Conservation (phyloP, 169 alveolate genomes). For the Plasmodium yoelii region DNA sequence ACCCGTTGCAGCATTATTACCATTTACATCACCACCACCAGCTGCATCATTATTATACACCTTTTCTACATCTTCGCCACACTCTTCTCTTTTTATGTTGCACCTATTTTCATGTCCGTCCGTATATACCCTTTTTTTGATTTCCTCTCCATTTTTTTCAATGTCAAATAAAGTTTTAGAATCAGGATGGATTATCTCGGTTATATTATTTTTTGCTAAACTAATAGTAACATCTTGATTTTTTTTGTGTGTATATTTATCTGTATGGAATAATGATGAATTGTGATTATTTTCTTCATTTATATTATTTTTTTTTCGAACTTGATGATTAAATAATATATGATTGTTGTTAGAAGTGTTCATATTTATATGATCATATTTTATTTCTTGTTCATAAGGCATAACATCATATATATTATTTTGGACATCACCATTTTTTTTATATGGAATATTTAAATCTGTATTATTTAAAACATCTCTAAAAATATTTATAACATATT, state of each 20-base stretch:
- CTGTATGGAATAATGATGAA: too few relatives aligned
- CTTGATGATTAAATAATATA: too few relatives aligned
- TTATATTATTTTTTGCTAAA: too few relatives aligned
- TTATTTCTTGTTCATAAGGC: not conserved
- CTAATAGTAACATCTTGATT: too few relatives aligned
- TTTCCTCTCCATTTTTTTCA: not conserved
- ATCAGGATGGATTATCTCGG: not conserved
- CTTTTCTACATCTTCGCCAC: too few relatives aligned
- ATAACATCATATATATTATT: not conserved
- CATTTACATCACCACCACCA: not conserved
- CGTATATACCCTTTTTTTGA: not conserved
- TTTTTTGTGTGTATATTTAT: too few relatives aligned
- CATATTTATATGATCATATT: not conserved
- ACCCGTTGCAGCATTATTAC: too few relatives aligned
- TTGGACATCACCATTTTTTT: not conserved
- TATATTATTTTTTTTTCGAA: too few relatives aligned
- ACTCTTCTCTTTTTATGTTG: not conserved
- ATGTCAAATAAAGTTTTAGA: not conserved
- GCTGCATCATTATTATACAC: too few relatives aligned
- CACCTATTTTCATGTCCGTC: too few relatives aligned
- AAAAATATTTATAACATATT: slow-evolving; percentile 58
- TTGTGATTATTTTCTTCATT: too few relatives aligned
- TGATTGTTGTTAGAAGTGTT: too few relatives aligned
- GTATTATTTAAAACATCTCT: slow-evolving; percentile 69
- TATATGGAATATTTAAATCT: slow-evolving; percentile 39